Evolutionary conservation across 1,284 basidiomycete species (phyloP).

Genomic region (Ustilago cynodontis): DNA sequence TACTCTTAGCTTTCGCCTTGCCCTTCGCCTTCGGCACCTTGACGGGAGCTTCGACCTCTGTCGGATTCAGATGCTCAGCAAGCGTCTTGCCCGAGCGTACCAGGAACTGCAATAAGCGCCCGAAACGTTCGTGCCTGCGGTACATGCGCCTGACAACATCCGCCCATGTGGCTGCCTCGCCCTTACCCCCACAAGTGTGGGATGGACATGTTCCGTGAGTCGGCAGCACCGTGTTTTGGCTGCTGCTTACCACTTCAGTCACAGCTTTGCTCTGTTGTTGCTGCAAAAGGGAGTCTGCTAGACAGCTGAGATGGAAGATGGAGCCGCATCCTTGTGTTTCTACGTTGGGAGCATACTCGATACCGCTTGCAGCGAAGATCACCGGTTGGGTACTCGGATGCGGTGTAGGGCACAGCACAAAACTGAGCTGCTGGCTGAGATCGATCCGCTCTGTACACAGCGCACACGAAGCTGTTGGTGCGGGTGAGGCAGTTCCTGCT

Average conservation of each 20-base stretch:
- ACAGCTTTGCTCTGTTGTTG: constrained; percentile 8
- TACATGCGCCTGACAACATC: constrained; percentile 54
- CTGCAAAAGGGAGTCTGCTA: constrained; percentile 76
- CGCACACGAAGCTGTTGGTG: constrained; percentile 18
- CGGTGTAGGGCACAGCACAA: constrained; percentile 31
- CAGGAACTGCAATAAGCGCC: constrained; percentile 30
- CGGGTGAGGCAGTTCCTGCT: neutral
- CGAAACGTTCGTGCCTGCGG: constrained; percentile 49
- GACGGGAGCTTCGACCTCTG: neutral
- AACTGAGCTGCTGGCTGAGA: constrained; percentile 36
- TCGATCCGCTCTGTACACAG: constrained; percentile 29
- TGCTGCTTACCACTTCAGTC: neutral
- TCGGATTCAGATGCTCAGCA: constrained; percentile 19
- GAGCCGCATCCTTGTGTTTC: constrained; percentile 71
- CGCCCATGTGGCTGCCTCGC: constrained; percentile 32
- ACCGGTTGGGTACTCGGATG: constrained; percentile 1
- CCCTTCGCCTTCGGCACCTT: constrained; percentile 3
- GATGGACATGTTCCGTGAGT: constrained; percentile 49
- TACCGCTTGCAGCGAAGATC: neutral
- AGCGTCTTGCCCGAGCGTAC: constrained; percentile 23
- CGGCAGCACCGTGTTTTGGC: constrained; percentile 41
- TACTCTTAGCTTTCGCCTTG: constrained; percentile 10
- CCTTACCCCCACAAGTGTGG: neutral
- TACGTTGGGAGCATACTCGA: neutral
- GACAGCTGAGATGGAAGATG: constrained; percentile 79